These are phyloP conservation scores for Rhodotorula sp. DNA, from an alignment of 1,284 basidiomycete species.

Conservation along the genomic window DNA sequence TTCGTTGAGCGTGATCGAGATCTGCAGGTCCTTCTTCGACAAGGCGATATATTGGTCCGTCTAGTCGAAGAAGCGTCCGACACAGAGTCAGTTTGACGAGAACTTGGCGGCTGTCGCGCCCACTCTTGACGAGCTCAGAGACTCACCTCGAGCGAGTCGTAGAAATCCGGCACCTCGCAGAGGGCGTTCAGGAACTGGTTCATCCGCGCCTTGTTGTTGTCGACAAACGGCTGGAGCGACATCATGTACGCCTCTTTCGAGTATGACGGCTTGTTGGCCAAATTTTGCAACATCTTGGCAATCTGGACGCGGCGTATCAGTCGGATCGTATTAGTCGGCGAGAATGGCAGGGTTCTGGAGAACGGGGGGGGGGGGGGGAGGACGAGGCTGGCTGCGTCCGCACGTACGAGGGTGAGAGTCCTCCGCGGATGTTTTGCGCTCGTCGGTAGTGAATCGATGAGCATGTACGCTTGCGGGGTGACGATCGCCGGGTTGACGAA, in stretches of 20 bases:
- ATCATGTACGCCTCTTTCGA: conserved; percentile 99
- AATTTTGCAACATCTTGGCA: conserved; percentile 98
- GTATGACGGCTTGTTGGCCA: conserved; percentile 98
- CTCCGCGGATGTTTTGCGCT: conserved; percentile 88
- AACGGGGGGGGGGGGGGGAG: no score
- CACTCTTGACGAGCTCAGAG: conserved; percentile 45
- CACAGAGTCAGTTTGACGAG: conserved; percentile 51
- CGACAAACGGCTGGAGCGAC: conserved; percentile 95
- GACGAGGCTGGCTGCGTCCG: no score
- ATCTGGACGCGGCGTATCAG: no score
- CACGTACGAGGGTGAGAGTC: conserved; percentile 80
- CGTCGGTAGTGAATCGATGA: conserved; percentile 86
- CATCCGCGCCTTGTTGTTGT: conserved; percentile 95
- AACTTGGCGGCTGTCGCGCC: neutral
- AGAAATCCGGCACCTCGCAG: conserved; percentile 98
- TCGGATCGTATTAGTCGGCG: no score
- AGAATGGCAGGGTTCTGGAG: no score
- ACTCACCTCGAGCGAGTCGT: conserved; percentile 82
- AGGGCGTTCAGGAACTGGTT: conserved; percentile 94
- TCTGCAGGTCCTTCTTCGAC: conserved; percentile 96
- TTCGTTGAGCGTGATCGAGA: conserved; percentile 99
- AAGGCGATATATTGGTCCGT: conserved; percentile 99
- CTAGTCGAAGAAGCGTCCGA: neutral
- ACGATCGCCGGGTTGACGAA: conserved; percentile 99
- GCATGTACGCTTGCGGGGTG: conserved; percentile 98